Percentiles rank a stretch among this genome's conserved stretches.
These are phyloP conservation scores for Aureobasidium sp. DNA, from an alignment of 2,329 filamentous ascomycete species.

Conservation along the genomic window DNA sequence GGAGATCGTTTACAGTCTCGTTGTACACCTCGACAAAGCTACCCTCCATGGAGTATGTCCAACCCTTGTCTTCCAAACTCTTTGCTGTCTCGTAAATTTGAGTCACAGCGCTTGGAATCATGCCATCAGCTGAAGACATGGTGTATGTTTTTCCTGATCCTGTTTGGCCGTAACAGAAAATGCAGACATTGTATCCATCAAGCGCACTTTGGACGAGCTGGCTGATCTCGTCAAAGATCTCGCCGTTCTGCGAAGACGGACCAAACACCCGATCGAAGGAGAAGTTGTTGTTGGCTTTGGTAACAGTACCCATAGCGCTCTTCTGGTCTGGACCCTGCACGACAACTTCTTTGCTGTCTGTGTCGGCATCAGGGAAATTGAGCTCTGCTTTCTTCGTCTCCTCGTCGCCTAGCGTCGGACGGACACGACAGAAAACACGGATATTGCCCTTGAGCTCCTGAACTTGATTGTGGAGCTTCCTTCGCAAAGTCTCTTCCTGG, in stretches of 20 bases:
- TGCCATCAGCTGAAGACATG: constrained; percentile 85
- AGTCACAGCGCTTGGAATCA: constrained; percentile 88
- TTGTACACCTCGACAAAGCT: constrained; percentile 98
- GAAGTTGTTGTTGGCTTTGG: constrained; percentile 75
- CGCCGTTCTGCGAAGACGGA: constrained; percentile 67
- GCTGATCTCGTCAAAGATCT: constrained; percentile 93
- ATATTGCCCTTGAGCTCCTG: constrained; percentile 98
- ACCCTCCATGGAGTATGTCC: constrained; percentile 90
- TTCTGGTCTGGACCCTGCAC: constrained; percentile 77
- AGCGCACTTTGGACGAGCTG: constrained; percentile 94
- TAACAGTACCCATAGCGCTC: constrained; percentile 68
- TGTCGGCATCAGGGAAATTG: constrained; percentile 61
- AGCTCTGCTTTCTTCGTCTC: constrained; percentile 63
- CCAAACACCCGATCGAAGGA: constrained; percentile 90
- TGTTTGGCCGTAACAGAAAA: constrained; percentile 97
- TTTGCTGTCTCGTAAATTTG: constrained; percentile 90
- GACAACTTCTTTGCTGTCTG: constrained; percentile 80
- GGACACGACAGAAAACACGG: constrained; percentile 92
- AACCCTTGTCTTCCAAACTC: constrained; percentile 79
- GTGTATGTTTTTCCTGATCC: constrained; percentile 95
- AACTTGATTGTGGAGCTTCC: constrained; percentile 94
- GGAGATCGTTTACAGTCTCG: constrained; percentile 86
- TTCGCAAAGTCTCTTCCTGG: constrained; percentile 81
- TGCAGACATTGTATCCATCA: constrained; percentile 97
- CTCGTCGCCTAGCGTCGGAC: constrained; percentile 61